phyloP scores from a whole-genome alignment of 345 rosid genomes.

The Bretschneidera sinensis region DNA sequence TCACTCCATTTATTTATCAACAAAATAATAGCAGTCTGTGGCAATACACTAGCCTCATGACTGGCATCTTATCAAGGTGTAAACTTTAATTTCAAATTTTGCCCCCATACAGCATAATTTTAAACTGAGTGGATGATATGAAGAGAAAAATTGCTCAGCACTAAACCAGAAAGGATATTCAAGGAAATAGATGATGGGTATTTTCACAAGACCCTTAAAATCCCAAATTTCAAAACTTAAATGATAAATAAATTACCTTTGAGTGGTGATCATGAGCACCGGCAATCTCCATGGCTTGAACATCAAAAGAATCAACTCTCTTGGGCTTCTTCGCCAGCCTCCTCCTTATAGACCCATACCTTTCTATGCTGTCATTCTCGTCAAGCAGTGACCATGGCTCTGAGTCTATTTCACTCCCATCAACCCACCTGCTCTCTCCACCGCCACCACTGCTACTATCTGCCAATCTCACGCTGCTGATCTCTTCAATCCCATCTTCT shows the following conservation, averaged over 20 bases:
- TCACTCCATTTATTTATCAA: no score
- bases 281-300: constrained; percentile 91
- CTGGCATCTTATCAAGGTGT: neutral
- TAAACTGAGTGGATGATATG: neutral
- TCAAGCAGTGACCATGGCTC: constrained; percentile 40
- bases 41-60: neutral
- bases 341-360: constrained; percentile 64
- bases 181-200: no score
- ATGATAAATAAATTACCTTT: constrained; percentile 45
- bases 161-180: neutral
- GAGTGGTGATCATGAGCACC: constrained; percentile 47
- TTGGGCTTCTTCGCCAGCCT: constrained; percentile 67
- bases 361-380: constrained; percentile 34
- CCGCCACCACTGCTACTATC: constrained; percentile 14
- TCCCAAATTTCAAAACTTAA: neutral
- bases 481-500: constrained; percentile 77
- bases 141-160: no score
- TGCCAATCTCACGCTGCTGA: constrained; percentile 35
- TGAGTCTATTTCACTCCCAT: constrained; percentile 80
- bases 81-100: neutral
- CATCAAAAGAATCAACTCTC: constrained; percentile 84
- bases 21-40: neutral
- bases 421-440: constrained; percentile 86
- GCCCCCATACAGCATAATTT: neutral
- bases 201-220: no score